These are phyloP conservation scores for Solanum chilense DNA, from an alignment of 257 asterid genomes.

Conservation along the genomic window DNA sequence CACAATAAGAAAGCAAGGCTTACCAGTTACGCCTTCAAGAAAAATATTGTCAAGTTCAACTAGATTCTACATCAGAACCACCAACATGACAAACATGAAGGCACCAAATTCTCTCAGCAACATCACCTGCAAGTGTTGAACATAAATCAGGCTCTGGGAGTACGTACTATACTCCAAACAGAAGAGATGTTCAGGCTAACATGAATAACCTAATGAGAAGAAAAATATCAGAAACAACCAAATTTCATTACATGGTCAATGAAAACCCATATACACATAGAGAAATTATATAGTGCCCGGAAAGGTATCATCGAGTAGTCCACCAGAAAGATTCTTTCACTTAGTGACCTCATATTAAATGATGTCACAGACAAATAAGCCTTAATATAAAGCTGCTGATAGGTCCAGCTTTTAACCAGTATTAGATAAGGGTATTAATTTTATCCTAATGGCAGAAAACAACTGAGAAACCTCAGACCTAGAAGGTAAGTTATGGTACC, in stretches of 20 bases:
- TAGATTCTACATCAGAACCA: constrained; percentile 8
- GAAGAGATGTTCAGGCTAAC: neutral
- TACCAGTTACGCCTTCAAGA: neutral
- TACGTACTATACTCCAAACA: neutral
- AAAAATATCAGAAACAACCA: neutral
- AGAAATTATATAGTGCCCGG: neutral
- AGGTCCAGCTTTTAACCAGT: neutral
- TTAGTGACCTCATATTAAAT: neutral
- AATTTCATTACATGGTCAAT: neutral
- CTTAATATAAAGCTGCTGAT: neutral
- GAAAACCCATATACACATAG: neutral
- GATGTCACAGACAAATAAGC: neutral
- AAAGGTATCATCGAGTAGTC: neutral
- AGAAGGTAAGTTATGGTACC: neutral
- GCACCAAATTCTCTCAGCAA: constrained; percentile 87
- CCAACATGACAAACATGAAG: constrained; percentile 44
- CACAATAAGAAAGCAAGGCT: neutral
- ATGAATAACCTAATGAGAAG: neutral
- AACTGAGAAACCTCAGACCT: neutral
- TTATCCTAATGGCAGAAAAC: neutral
- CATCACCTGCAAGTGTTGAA: constrained; percentile 43
- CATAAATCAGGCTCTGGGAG: neutral
- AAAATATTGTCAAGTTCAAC: neutral
- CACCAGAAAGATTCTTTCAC: neutral
- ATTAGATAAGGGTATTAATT: neutral